phyloP scores from a whole-genome alignment of 305 asterid genomes.

The Withania somnifera region DNA sequence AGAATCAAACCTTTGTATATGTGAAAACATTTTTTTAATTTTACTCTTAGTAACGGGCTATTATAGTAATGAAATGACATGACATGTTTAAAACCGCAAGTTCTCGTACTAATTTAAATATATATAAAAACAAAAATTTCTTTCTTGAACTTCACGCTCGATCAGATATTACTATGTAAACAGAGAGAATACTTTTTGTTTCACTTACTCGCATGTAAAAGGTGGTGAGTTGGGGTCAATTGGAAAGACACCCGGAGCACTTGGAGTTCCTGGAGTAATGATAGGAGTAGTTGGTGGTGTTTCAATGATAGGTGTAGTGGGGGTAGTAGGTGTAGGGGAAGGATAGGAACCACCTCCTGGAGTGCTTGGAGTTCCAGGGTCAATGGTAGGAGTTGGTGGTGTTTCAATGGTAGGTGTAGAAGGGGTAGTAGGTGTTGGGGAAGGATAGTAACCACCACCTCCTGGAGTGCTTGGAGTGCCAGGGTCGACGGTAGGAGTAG shows the following conservation, averaged over 20 bases:
- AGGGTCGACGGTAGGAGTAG: conserved; percentile 15
- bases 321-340: conserved; percentile 10
- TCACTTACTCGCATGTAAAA: conserved; percentile 70
- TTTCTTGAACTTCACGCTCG: not conserved
- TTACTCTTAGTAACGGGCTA: not conserved
- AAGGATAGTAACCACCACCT: not conserved
- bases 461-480: conserved; percentile 22
- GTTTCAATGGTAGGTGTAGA: conserved; percentile 12
- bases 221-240: conserved; percentile 74
- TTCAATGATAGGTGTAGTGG: conserved; percentile 13
- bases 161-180: not conserved
- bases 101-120: not conserved
- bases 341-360: conserved; percentile 4
- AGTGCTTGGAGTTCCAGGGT: not conserved
- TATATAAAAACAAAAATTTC: not conserved
- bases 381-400: conserved; percentile 52
- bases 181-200: not conserved
- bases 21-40: not conserved
- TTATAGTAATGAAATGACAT: not conserved
- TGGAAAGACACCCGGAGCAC: conserved; percentile 5
- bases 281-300: conserved; percentile 23
- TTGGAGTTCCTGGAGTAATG: not conserved
- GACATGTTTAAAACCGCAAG: not conserved
- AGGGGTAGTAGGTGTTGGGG: conserved; percentile 17
- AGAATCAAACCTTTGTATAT: not conserved